Base-by-base conservation (phyloP, 139 green algal species). In the Gonium pectorale region DNA sequence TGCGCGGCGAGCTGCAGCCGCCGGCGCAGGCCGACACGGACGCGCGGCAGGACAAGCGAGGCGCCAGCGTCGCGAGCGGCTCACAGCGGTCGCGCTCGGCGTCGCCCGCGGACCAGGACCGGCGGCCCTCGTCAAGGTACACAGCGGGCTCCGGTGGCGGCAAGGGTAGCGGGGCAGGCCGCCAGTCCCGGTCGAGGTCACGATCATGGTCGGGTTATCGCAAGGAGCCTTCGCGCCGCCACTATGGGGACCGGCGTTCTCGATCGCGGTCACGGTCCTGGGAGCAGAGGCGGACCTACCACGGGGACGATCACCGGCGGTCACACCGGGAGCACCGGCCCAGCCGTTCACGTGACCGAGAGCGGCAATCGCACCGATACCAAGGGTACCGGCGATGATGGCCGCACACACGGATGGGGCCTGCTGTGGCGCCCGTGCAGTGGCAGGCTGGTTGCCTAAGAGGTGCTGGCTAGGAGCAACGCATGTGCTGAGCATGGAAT, bases 1-100 rank as follows among this genome's bases (percentile, higher is more conserved):
- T 99, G 83, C 44, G 68, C 3, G 88, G 78, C 51, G 63, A 80
- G 31, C 43, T 40, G 29, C 2, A 33, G 41, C 73, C 44, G 13
- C 63, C 43, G 64, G 52, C 17, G 49, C 56, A 78, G 60, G 59
- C 31, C 11, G 67, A 83, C 59, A 83, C 79, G 15, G 64, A 24
- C 1, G 63, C 46, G 33, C 62, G 60, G 24, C 17, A 24, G 69
- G 82, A 69, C 59, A 77, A 67, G 46, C 62, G 68, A 43, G 56
- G 56, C 56, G 56, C 62, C 44, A 72, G 68, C 69, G 46, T 9
- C 35, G 43, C 19, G 33, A 54, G 74, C 38, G 62, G 35, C 7
- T 79, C 70, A 6, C 35, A 70, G 40, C 59, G 40, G 7, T 71
- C 41, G 46, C n/a, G 70, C n/a, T 79, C 77, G 21, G 77, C n/a